Base-by-base conservation (phyloP, 2,329 filamentous ascomycete genomes). In the Alternaria sp. region DNA sequence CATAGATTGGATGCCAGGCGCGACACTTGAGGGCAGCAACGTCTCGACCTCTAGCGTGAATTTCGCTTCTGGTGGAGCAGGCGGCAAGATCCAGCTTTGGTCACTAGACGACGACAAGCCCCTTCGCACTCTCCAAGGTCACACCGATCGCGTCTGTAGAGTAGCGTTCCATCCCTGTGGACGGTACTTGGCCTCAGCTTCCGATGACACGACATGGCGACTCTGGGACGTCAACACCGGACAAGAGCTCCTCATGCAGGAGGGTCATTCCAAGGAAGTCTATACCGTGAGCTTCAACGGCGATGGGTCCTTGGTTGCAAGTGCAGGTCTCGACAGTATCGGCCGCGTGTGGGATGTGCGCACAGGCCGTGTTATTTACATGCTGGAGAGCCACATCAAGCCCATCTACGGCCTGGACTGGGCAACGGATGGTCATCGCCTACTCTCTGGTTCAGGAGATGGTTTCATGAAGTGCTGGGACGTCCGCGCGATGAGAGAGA, bases 391-490 rank as follows among this genome's bases (percentile, higher is more conserved):
- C 1, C 92, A 96, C 73, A 95, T 97, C 74, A 92, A 94, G 64
- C 94, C 96, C 14, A 97, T 99, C 55, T 94, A 97, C 73, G 93
- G 90, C 0, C 83, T 98, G 6, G 94, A 97, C 78, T 99, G 96
- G 95, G 89, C 92, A 59, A 86, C 90, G 0, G 95, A 99, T 75
- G 93, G 94, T 6, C 90, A 97, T 77, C 89, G 95, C n/a, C 88
- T 98, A 9, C 83, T 98, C n/a, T 93, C 93, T 0, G 94, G 93
- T 1, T 96, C 93, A 14, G 93, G 90, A 2, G 95, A 99, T 75
- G 94, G 94, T 18, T 98, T 95, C 87, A 89, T 97, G 73, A 98
- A 97, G 79, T 97, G 94, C 80, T 99, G 95, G 95, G 95, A 99
- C 75, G 85, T 99, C 54, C 89, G 95, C 46, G 94, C 95, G 72